Conservation (phyloP, 1,139 yeast species). For the Yamadazyma dendronema region DNA sequence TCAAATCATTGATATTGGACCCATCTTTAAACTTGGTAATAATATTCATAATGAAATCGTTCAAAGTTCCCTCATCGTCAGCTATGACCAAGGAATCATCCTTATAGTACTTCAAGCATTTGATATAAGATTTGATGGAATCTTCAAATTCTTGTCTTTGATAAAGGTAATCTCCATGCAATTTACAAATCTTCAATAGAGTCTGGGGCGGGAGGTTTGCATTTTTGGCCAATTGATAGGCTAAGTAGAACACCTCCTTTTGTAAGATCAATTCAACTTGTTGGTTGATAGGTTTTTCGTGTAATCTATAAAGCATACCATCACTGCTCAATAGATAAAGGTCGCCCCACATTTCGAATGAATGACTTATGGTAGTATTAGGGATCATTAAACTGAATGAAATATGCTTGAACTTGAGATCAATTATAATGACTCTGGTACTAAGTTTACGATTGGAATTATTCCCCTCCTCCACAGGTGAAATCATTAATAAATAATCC, state of each 20-base stretch:
- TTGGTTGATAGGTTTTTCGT: constrained; percentile 63
- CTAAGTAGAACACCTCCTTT: constrained; percentile 70
- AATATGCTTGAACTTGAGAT: constrained; percentile 65
- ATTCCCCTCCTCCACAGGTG: constrained; percentile 38
- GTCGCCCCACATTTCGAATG: constrained; percentile 55
- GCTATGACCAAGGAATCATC: constrained; percentile 10
- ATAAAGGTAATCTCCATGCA: constrained; percentile 72
- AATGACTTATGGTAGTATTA: constrained; percentile 52
- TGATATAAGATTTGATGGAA: constrained; percentile 68
- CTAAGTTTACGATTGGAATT: constrained; percentile 11
- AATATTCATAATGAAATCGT: constrained; percentile 69
- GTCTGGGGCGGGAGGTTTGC: constrained; percentile 35
- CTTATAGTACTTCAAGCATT: constrained; percentile 29
- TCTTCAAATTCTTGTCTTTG: constrained; percentile 62
- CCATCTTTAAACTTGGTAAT: constrained; percentile 83
- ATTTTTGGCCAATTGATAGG: constrained; percentile 65
- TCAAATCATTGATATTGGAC: constrained; percentile 66
- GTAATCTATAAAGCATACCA: constrained; percentile 68
- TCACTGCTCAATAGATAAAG: constrained; percentile 67
- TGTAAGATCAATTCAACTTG: constrained; percentile 71
- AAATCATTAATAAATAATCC: constrained; percentile 55
- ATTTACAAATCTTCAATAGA: constrained; percentile 54
- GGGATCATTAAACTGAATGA: constrained; percentile 71
- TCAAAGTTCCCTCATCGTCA: constrained; percentile 13
- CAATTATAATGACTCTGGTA: constrained; percentile 63